Base-by-base conservation (phyloP, 2,329 filamentous ascomycete genomes). In the Cytospora schulzeri region DNA sequence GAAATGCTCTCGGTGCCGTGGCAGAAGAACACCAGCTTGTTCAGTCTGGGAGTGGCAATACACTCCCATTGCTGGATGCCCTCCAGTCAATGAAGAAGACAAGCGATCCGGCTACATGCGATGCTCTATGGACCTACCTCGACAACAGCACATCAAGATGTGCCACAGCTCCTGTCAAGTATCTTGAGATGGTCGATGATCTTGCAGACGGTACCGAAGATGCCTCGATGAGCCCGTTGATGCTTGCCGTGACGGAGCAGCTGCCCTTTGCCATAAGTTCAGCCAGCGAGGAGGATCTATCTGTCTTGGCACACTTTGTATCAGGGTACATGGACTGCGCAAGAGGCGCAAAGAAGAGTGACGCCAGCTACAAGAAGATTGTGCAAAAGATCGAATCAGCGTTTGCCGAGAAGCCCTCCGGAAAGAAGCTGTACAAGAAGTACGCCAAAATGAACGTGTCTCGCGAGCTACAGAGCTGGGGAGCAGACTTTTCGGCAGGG, bases 141-240 rank as follows among this genome's bases (percentile, higher is more conserved):
- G 93, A 97, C 72, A 93, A 96, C 67, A 96, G 92, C 74, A 81
- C 91, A 60, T 87, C 86, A 33, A 86, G 93, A 28, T 91, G 91
- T 69, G 88, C 88, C 19, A 88, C 79, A 2, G 89, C 89, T 28
- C 91, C 92, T 0, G 89, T 96, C 71, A 96, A 92, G 73, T 94
- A 97, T 71, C 86, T 95, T 31, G 90, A 95, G 66, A 80, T 87
- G 71, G 76, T 91, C 29, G 82, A 88, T 61, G 82, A 86, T 50
- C 69, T 84, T 2, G 69, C 76, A 61, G 74, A 80, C 52, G 69
- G 78, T 2, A 69, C 74, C 22, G 70, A 73, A 33, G 75, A 72
- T 4, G 69, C 69, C 55, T 72, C 78, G 33, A 74, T 86, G 14
- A 92, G 90, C 69, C 82, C 92, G 22, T 71, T 97, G 4, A 80